These are phyloP conservation scores for Globisporangium yorkense DNA, from an alignment of 352 stramenopile genomes.

Conservation along the genomic window DNA sequence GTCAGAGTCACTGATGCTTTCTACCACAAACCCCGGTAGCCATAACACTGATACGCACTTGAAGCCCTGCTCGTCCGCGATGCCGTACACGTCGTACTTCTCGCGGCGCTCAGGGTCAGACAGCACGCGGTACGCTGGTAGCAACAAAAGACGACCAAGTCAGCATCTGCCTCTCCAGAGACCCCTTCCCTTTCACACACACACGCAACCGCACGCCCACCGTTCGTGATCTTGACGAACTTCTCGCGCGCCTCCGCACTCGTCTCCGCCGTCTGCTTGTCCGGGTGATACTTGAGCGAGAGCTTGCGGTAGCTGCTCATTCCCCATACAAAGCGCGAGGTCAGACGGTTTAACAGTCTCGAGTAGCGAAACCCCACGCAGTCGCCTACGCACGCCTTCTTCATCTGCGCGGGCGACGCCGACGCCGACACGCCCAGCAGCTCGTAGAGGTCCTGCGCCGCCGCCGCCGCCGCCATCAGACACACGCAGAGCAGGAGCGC, in stretches of 20 bases:
- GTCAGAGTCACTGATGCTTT: no score
- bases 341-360: not conserved
- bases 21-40: not conserved
- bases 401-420: conserved; percentile 51
- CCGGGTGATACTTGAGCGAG: conserved; percentile 92
- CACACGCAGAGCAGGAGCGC: conserved; percentile 28
- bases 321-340: not conserved
- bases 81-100: conserved; percentile 78
- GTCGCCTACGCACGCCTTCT: conserved; percentile 46
- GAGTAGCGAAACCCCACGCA: not conserved
- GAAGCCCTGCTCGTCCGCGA: conserved; percentile 71
- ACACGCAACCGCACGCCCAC: conserved; percentile 15
- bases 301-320: conserved; percentile 83
- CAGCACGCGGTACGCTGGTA: conserved; percentile 65
- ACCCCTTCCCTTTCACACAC: conserved; percentile 1
- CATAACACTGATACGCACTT: conserved; percentile 32
- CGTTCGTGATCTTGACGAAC: conserved; percentile 79
- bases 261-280: conserved; percentile 85
- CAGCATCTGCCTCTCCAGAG: not conserved
- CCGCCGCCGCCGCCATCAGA: conserved; percentile 27
- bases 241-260: conserved; percentile 54
- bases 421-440: conserved; percentile 51
- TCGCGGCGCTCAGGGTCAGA: conserved; percentile 66
- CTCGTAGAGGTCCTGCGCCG: conserved; percentile 65
- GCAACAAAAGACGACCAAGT: not conserved